Percentiles rank a stretch among this genome's conserved stretches.
phyloP scores from a whole-genome alignment of 2,329 filamentous ascomycete species.

The Cytospora piceae region DNA sequence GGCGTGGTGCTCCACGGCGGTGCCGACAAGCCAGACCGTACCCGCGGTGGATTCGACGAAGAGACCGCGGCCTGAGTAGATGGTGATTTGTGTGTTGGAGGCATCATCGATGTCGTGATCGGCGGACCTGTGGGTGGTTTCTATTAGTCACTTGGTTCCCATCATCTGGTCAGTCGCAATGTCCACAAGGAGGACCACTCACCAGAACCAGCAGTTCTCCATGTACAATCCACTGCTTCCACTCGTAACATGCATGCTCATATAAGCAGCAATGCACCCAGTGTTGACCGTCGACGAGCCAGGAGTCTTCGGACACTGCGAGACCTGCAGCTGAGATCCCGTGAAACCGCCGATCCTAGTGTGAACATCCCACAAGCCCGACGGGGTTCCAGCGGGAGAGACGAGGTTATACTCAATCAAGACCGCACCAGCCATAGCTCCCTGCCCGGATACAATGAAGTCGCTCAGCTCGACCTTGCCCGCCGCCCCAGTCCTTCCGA shows the following conservation, averaged over 20 bases:
- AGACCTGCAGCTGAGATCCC: constrained; percentile 68
- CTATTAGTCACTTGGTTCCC: background rate
- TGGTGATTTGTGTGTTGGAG: constrained; percentile 50
- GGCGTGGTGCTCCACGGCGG: constrained; percentile 66
- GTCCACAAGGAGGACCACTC: constrained; percentile 6
- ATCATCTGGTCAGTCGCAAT: too few species aligned
- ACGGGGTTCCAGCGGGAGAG: constrained; percentile 42
- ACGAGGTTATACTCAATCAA: constrained; percentile 74
- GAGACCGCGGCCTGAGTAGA: constrained; percentile 55
- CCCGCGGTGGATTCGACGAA: constrained; percentile 51
- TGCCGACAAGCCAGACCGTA: constrained; percentile 65
- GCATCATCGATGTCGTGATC: constrained; percentile 44
- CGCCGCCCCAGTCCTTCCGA: constrained; percentile 61
- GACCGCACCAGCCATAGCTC: constrained; percentile 67
- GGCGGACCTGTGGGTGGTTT: constrained; percentile 32
- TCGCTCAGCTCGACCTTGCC: constrained; percentile 73
- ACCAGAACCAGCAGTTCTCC: constrained; percentile 55
- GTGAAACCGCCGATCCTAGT: constrained; percentile 72
- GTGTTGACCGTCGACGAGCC: constrained; percentile 35
- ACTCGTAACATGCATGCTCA: constrained; percentile 48
- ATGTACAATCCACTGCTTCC: constrained; percentile 44
- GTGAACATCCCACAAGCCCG: constrained; percentile 75
- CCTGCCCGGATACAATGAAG: constrained; percentile 71
- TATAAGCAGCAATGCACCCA: constrained; percentile 43
- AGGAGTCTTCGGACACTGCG: constrained; percentile 64